Evolutionary conservation across 441 rosid species (phyloP).

Genomic region (Gossypium schwendimanii): DNA sequence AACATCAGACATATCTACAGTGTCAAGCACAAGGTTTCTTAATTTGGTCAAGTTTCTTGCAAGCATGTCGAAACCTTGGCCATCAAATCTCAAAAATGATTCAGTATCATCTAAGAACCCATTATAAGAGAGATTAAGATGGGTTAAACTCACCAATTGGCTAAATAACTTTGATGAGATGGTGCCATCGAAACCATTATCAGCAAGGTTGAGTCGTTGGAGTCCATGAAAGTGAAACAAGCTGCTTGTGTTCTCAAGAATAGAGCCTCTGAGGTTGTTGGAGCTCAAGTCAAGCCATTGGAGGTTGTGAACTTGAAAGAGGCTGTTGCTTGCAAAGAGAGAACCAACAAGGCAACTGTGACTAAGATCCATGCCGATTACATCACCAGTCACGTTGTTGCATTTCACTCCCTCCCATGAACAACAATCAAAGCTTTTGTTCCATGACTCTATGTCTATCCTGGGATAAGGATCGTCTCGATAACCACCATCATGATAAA

Average conservation of each 20-base stretch:
- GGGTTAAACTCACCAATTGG: not conserved
- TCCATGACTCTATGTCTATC: not conserved
- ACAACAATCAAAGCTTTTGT: not conserved
- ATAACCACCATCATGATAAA: not conserved
- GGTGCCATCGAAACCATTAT: not conserved
- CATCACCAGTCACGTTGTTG: not conserved
- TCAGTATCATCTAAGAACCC: not conserved
- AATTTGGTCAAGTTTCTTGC: not conserved
- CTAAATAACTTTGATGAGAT: not conserved
- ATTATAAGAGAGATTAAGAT: slow-evolving; percentile 2
- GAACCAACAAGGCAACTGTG: too few relatives aligned
- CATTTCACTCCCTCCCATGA: not conserved
- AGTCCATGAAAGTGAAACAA: not conserved
- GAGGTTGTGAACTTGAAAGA: not conserved
- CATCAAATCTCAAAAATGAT: not conserved
- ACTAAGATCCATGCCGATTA: too few relatives aligned
- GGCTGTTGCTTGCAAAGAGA: not conserved
- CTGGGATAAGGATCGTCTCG: not conserved
- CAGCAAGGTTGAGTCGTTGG: not conserved
- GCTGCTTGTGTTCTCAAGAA: not conserved
- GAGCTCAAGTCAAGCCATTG: not conserved
- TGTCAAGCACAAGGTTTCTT: slow-evolving; percentile 8
- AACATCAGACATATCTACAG: not conserved
- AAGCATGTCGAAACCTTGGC: not conserved
- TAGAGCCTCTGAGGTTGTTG: not conserved